Evolutionary conservation across 2,329 filamentous ascomycete genomes (phyloP).

Genomic region (Didymella exigua): DNA sequence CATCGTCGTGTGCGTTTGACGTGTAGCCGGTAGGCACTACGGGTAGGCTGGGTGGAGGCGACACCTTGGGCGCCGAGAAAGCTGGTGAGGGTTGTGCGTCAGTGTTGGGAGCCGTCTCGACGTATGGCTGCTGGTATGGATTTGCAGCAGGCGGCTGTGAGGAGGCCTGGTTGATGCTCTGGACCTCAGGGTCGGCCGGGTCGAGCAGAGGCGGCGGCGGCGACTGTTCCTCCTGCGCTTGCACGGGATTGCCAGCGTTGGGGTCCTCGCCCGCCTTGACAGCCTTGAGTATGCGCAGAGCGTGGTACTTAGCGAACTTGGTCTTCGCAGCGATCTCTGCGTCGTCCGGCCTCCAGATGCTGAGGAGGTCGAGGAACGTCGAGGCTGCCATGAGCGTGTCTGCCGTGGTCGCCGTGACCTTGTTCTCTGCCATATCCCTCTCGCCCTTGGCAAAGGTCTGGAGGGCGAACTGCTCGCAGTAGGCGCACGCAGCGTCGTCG

Average conservation of each 20-base stretch:
- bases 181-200: conserved; percentile 69
- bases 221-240: conserved; percentile 53
- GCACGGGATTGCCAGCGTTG: conserved; percentile 84
- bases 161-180: conserved; percentile 53
- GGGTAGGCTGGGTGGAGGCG: conserved; percentile 47
- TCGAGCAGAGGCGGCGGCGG: conserved; percentile 57
- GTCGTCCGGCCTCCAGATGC: conserved; percentile 78
- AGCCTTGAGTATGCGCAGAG: conserved; percentile 85
- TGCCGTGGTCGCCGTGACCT: conserved; percentile 84
- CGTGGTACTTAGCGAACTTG: conserved; percentile 97
- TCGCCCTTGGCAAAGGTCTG: conserved; percentile 87
- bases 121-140: conserved; percentile 58
- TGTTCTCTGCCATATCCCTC: conserved; percentile 78
- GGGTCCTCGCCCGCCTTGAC: conserved; percentile 90
- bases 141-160: conserved; percentile 30
- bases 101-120: conserved; percentile 66
- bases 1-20: conserved; percentile 52
- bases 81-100: conserved; percentile 53
- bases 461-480: conserved; percentile 91
- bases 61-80: conserved; percentile 52
- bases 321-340: conserved; percentile 81
- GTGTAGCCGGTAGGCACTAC: conserved; percentile 40
- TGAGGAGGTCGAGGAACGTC: conserved; percentile 87
- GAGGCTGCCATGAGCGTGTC: conserved; percentile 92
- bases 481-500: conserved; percentile 84